Evolutionary conservation across 2,329 filamentous ascomycete genomes (phyloP).

Genomic region (Curvularia sp.): DNA sequence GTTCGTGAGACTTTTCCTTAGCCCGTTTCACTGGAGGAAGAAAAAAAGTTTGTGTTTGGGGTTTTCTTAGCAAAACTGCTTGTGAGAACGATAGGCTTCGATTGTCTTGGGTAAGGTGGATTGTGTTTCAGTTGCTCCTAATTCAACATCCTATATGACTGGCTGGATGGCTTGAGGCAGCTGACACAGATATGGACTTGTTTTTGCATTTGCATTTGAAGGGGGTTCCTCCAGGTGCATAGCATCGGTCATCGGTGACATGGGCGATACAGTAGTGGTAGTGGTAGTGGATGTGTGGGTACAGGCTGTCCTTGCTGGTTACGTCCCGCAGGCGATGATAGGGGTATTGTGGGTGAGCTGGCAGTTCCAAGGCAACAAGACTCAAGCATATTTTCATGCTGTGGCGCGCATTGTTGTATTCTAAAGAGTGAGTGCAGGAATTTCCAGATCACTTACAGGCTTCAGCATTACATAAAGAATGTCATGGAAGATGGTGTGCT

Average conservation of each 20-base stretch:
- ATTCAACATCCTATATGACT: background rate
- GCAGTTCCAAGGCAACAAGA: background rate
- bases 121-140: background rate
- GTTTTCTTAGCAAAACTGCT: background rate
- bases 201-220: background rate
- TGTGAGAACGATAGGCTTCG: background rate
- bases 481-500: background rate
- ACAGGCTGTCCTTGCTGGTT: background rate
- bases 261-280: background rate
- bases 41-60: background rate
- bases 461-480: background rate
- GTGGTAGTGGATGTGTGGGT: background rate
- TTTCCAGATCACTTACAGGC: background rate
- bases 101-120: background rate
- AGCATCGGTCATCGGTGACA: background rate
- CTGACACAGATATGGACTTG: background rate
- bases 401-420: background rate
- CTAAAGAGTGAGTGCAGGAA: background rate
- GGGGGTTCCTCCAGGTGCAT: background rate
- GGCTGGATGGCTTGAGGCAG: background rate
- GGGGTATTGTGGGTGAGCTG: background rate
- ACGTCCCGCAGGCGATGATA: background rate
- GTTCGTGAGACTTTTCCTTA: background rate
- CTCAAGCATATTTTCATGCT: background rate
- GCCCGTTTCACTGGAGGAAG: background rate